Conservation (phyloP, 345 rosid species). For the Sonneratia alba region DNA sequence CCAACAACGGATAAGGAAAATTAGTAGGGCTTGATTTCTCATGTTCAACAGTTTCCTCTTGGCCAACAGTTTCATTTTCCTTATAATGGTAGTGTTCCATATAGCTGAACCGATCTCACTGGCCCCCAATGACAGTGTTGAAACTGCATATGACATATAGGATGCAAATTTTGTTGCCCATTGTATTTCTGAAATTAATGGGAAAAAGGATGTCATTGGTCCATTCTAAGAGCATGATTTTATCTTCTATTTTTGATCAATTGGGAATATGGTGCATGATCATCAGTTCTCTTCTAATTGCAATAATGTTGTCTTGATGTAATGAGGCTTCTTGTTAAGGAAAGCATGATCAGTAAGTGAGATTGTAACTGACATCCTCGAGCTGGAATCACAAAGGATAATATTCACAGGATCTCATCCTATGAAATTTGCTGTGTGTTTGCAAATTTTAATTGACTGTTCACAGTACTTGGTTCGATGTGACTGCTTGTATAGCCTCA, state of each 20-base stretch:
- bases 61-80: constrained; percentile 48
- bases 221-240: background rate
- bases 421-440: background rate
- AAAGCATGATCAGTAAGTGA: background rate
- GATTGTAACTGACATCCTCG: background rate
- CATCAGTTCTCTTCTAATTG: background rate
- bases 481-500: background rate
- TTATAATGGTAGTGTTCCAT: constrained; percentile 33
- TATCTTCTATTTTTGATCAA: background rate
- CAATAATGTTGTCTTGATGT: background rate
- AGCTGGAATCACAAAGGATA: background rate
- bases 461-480: background rate
- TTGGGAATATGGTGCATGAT: background rate
- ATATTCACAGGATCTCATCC: background rate
- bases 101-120: background rate
- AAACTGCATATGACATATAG: background rate
- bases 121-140: background rate
- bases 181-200: background rate
- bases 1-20: constrained; percentile 75
- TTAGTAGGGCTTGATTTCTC: constrained; percentile 55
- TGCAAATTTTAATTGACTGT: background rate
- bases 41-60: no score
- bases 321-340: background rate
- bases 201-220: background rate
- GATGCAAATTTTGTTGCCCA: background rate